Conservation (phyloP, 345 rosid genomes). For the rapeseed (Brassica napus) region DNA sequence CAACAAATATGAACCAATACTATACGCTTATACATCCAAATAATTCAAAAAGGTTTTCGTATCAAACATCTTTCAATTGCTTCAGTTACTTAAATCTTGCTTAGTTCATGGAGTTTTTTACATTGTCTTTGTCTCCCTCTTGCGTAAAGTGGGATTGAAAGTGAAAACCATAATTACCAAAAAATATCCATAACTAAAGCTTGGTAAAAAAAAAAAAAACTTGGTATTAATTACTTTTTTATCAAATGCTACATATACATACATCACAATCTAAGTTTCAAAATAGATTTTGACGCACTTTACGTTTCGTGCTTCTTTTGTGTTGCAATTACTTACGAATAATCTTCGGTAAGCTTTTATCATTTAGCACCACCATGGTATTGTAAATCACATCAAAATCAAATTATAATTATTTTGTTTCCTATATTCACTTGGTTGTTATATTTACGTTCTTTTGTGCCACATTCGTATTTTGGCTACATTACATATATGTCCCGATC, state of each 20-base stretch:
- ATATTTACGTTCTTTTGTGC: neutral
- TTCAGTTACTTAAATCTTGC: neutral
- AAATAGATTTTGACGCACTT: neutral
- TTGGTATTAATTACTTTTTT: neutral
- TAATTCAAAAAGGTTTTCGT: neutral
- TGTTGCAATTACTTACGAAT: neutral
- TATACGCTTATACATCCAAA: neutral
- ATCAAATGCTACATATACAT: neutral
- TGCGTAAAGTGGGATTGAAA: neutral
- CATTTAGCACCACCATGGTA: neutral
- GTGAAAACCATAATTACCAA: neutral
- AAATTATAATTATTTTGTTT: conserved; percentile 4
- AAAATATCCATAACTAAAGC: neutral
- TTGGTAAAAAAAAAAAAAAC: neutral
- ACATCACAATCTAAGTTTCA: neutral
- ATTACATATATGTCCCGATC: neutral
- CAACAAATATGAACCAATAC: neutral
- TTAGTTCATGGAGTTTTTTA: neutral
- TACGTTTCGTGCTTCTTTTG: neutral
- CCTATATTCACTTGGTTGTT: conserved; percentile 6
- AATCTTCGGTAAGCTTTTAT: neutral
- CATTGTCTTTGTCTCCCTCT: neutral
- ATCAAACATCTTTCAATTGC: neutral
- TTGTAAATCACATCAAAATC: neutral
- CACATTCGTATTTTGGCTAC: neutral